Evolutionary conservation across 2,329 filamentous ascomycete species (phyloP).

Genomic region (Colletotrichum liaoningense): DNA sequence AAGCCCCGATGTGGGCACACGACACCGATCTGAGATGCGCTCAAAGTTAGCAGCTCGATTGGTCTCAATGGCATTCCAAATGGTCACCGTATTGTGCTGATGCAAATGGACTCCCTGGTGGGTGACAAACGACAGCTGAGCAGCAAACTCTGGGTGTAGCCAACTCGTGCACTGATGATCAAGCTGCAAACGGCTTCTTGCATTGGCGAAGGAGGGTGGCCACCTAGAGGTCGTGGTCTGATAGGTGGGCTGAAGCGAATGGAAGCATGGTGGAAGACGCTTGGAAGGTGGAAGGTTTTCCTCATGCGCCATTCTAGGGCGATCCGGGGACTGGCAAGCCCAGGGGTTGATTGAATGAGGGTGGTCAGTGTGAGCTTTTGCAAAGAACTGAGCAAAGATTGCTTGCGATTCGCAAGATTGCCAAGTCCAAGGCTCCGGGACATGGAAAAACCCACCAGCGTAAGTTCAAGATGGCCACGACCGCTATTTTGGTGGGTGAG

Average conservation of each 20-base stretch:
- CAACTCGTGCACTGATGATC: neutral
- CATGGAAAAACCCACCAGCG: neutral
- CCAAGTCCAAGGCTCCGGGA: neutral
- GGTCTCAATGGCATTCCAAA: too few species aligned
- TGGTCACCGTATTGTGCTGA: neutral
- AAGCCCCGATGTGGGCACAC: neutral
- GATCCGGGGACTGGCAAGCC: conserved; percentile 28
- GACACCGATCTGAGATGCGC: neutral
- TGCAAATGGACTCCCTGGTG: neutral
- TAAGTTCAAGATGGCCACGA: neutral
- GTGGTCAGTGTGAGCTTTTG: neutral
- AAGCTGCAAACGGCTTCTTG: conserved; percentile 16
- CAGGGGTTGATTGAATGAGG: conserved; percentile 12
- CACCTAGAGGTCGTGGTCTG: neutral
- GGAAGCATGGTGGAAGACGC: conserved; percentile 23
- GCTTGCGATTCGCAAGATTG: conserved; percentile 2
- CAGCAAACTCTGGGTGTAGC: neutral
- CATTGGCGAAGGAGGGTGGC: conserved; percentile 2
- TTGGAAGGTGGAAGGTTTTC: conserved; percentile 16
- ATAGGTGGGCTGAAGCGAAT: conserved; percentile 22
- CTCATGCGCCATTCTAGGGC: conserved; percentile 7
- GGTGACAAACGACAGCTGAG: conserved; percentile 1
- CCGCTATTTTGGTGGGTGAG: neutral
- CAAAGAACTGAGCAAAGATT: neutral
- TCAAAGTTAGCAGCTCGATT: neutral